These are phyloP conservation scores for Phanerodontia chrysosporium DNA, from an alignment of 768 basidiomycete genomes.

Conservation along the genomic window DNA sequence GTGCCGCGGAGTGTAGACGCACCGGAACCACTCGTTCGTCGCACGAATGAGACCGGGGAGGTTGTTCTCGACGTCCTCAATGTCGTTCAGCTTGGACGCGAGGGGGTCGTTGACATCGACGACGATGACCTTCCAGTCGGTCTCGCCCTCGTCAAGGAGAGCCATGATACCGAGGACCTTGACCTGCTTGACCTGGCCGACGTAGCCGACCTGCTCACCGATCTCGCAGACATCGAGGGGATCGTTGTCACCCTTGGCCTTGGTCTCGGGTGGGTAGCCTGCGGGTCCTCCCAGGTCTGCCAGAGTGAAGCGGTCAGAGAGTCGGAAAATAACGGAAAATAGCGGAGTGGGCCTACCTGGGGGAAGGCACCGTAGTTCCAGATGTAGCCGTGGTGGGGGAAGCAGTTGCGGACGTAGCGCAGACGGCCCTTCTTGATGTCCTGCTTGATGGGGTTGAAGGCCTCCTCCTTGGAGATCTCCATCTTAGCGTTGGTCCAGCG, in stretches of 20 bases:
- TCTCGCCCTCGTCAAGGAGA: constrained; percentile 97
- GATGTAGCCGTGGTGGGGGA: constrained; percentile 99
- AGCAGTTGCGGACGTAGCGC: constrained; percentile 98
- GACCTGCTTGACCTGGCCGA: constrained; percentile 98
- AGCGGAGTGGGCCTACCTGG: constrained; percentile 56
- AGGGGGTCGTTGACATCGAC: constrained; percentile 95
- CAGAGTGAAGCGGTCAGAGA: neutral
- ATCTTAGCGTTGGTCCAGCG: constrained; percentile 99
- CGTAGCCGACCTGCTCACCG: constrained; percentile 95
- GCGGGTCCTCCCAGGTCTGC: constrained; percentile 98
- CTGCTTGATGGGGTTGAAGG: constrained; percentile 99
- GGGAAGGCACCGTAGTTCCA: constrained; percentile 99
- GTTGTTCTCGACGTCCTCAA: constrained; percentile 98
- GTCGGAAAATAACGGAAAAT: neutral
- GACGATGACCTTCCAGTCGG: constrained; percentile 99
- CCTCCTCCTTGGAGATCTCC: constrained; percentile 97
- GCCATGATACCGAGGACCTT: constrained; percentile 99
- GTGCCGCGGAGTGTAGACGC: constrained; percentile 8
- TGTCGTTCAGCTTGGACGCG: constrained; percentile 94
- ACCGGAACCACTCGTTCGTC: constrained; percentile 99
- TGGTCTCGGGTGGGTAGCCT: constrained; percentile 85
- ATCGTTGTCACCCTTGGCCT: constrained; percentile 98
- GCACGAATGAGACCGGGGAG: constrained; percentile 95
- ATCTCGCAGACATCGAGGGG: constrained; percentile 99
- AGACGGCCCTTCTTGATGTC: constrained; percentile 96